phyloP scores from a whole-genome alignment of 1,284 basidiomycete genomes.

The Fomes fomentarius region DNA sequence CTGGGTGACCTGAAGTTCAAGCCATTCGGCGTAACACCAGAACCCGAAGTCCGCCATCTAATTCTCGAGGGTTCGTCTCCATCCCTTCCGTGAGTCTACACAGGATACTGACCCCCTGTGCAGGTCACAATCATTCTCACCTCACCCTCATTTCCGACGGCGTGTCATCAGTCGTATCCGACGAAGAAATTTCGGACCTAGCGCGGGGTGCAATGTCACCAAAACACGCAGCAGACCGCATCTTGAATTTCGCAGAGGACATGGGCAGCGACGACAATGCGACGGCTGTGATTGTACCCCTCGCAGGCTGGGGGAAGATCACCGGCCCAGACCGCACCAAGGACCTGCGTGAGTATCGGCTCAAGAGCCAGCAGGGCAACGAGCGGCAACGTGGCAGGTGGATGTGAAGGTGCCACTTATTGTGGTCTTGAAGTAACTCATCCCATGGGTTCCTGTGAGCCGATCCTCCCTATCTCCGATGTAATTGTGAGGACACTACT shows the following conservation, averaged over 20 bases:
- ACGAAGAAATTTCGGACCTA: constrained; percentile 94
- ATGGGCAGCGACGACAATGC: constrained; percentile 91
- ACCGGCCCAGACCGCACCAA: constrained; percentile 81
- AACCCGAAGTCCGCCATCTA: constrained; percentile 88
- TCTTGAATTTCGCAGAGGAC: constrained; percentile 89
- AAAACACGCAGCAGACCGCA: constrained; percentile 78
- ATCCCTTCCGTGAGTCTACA: not conserved
- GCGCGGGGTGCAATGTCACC: constrained; percentile 77
- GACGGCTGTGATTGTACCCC: constrained; percentile 90
- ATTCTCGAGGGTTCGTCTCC: constrained; percentile 71
- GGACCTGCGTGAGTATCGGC: constrained; percentile 80
- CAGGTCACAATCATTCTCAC: constrained; percentile 80
- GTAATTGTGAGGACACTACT: constrained; percentile 4
- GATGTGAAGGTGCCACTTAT: too few relatives aligned
- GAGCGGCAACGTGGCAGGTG: constrained; percentile 77
- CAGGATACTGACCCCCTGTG: not conserved
- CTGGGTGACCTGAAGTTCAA: constrained; percentile 94
- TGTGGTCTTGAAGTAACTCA: too few relatives aligned
- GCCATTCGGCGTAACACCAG: constrained; percentile 89
- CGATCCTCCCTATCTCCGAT: not conserved
- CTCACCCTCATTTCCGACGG: constrained; percentile 89
- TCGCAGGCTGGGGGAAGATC: constrained; percentile 89
- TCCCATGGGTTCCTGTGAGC: not conserved
- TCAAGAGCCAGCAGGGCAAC: constrained; percentile 71
- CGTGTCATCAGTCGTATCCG: constrained; percentile 87